These are phyloP conservation scores for Paracoccidioides brasiliensis DNA, from an alignment of 2,329 filamentous ascomycete species.

Conservation along the genomic window DNA sequence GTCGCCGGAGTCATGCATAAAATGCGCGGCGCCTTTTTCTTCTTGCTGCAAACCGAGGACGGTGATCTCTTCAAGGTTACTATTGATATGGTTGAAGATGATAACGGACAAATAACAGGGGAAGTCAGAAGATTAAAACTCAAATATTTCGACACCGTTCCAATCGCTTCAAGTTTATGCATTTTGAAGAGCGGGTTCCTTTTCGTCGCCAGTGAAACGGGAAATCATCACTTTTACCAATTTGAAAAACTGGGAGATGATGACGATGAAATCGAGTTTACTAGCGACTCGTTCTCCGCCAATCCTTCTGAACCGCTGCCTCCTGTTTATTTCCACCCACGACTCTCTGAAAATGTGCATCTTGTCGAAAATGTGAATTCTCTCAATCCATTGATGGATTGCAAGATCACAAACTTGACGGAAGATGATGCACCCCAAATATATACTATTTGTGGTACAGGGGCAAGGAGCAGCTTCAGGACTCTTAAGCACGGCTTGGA, in stretches of 20 bases:
- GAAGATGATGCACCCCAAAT: slow-evolving; percentile 94
- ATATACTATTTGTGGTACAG: slow-evolving; percentile 79
- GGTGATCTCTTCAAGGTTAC: slow-evolving; percentile 97
- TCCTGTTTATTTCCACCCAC: slow-evolving; percentile 73
- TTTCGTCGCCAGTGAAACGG: slow-evolving; percentile 82
- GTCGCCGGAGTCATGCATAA: slow-evolving; percentile 94
- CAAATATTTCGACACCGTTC: slow-evolving; percentile 96
- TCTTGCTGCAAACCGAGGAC: slow-evolving; percentile 88
- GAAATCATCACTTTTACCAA: slow-evolving; percentile 90
- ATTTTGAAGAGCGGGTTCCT: slow-evolving; percentile 94
- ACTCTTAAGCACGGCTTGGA: slow-evolving; percentile 86
- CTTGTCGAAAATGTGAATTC: slow-evolving; percentile 75
- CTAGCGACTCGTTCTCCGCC: slow-evolving; percentile 66
- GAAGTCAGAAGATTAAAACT: slow-evolving; percentile 77
- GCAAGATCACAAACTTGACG: slow-evolving; percentile 80
- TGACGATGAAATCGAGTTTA: slow-evolving; percentile 76
- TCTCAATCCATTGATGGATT: slow-evolving; percentile 82
- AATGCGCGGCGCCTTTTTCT: slow-evolving; percentile 93
- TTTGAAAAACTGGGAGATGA: slow-evolving; percentile 96
- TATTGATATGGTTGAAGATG: slow-evolving; percentile 77
- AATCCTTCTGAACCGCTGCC: slow-evolving; percentile 60
- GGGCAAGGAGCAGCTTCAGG: slow-evolving; percentile 78
- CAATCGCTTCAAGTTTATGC: slow-evolving; percentile 72
- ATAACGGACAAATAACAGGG: slow-evolving; percentile 61
- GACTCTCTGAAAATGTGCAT: slow-evolving; percentile 67